Evolutionary conservation across 2,329 filamentous ascomycete species (phyloP).

Genomic region (Phoma herbarum): DNA sequence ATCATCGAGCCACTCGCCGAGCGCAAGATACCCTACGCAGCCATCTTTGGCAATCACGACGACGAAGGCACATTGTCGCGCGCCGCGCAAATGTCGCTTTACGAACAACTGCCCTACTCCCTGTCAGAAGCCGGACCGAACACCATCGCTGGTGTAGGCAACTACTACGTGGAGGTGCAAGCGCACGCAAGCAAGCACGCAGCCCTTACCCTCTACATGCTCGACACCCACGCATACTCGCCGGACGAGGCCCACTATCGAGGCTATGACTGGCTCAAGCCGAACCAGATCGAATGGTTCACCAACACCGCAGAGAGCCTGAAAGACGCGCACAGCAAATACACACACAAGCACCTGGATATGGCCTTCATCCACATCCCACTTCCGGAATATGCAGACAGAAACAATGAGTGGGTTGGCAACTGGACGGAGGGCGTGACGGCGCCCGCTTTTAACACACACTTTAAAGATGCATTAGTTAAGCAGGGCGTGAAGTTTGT

Average conservation of each 20-base stretch:
- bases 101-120: slow-evolving; percentile 88
- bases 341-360: slow-evolving; percentile 92
- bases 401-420: slow-evolving; percentile 69
- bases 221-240: slow-evolving; percentile 92
- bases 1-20: slow-evolving; percentile 84
- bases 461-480: slow-evolving; percentile 89
- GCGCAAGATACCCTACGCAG: slow-evolving; percentile 88
- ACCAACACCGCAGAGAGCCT: slow-evolving; percentile 76
- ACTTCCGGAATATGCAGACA: slow-evolving; percentile 81
- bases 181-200: slow-evolving; percentile 86
- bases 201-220: slow-evolving; percentile 90
- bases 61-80: slow-evolving; percentile 86
- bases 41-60: slow-evolving; percentile 97
- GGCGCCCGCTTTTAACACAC: slow-evolving; percentile 86
- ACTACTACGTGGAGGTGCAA: slow-evolving; percentile 91
- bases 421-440: slow-evolving; percentile 84
- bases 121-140: slow-evolving; percentile 84
- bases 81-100: slow-evolving; percentile 80
- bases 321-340: slow-evolving; percentile 76
- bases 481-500: slow-evolving; percentile 87
- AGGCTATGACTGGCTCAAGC: slow-evolving; percentile 98
- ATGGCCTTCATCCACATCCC: slow-evolving; percentile 98
- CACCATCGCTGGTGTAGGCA: slow-evolving; percentile 88
- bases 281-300: slow-evolving; percentile 95
- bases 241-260: slow-evolving; percentile 86